phyloP scores from a whole-genome alignment of 305 asterid genomes.

The Fraxinus platypoda region DNA sequence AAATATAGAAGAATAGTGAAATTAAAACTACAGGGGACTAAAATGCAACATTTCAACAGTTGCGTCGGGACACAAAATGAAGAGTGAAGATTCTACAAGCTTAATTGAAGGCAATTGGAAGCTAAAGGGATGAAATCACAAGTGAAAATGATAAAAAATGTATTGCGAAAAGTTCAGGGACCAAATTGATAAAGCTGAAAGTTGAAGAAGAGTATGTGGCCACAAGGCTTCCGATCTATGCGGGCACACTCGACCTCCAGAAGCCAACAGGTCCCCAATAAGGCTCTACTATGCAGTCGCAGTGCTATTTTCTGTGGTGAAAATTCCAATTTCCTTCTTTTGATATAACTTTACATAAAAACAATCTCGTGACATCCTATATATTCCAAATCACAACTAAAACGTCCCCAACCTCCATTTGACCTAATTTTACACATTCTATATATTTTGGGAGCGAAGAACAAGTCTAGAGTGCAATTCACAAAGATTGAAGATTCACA shows the following conservation, averaged over 20 bases:
- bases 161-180: background rate
- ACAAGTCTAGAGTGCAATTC: background rate
- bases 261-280: background rate
- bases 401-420: background rate
- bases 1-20: background rate
- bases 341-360: background rate
- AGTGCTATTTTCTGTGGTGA: background rate
- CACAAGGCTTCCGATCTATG: background rate
- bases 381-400: background rate
- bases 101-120: background rate
- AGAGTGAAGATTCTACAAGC: background rate
- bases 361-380: background rate
- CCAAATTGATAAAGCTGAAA: background rate
- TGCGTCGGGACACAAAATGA: background rate
- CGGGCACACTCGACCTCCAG: background rate
- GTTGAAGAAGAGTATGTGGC: background rate
- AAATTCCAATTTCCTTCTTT: background rate
- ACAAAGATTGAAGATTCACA: background rate
- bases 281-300: background rate
- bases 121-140: background rate
- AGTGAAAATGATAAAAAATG: background rate
- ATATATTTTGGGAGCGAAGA: background rate
- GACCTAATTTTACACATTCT: background rate
- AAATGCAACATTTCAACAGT: background rate
- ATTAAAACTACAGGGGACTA: background rate